Base-by-base conservation (phyloP, 148 eudicot genomes). In the Diospyros lotus region DNA sequence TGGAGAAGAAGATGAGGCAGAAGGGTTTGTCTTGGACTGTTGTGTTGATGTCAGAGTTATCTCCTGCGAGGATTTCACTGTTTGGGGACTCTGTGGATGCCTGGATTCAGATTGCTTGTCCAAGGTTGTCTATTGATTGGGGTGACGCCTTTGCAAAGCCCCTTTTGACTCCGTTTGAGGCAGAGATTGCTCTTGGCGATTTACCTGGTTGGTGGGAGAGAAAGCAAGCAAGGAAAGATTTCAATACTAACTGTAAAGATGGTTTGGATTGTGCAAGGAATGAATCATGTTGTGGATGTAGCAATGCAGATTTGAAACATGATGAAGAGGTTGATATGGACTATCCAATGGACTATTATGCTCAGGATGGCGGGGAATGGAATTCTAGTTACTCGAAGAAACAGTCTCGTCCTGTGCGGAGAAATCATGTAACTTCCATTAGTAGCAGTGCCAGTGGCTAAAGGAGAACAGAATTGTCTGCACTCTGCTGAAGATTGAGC, bases 131-230 rank as follows among this genome's bases (percentile, higher is more conserved):
- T 0, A 90, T 94, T 82, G 98, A 94, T 83, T 94, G 98, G 97
- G 98, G 98, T 6, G 98, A 94, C 72, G 97, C 98, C 18, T 94
- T 92, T 68, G 76, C 28, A 79, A 92, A 82, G 87, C 98, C 98
- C 0, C 82, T 94, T 77, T 83, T 92, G 80, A 94, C 83, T 54
- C 82, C 98, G 0, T 92, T 94, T 73, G 98, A 94, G 80, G 98
- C 97, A 2, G 98, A 94, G 83, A 94, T 92, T 85, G 97, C 96
- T 13, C 89, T 94, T 50, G 97, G 97, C 3, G 93, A 90, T 85
- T 81, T 87, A 17, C 90, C 87, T 5, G 98, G 97, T 65, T 94
- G 98, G 98, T 94, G 98, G 98, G 98, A 94, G 85, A 90, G 84
- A 62, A 79, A 80, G 58, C n/a, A 28, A 28, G 28, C 63, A 28